These are phyloP conservation scores for Sonneratia caseolaris DNA, from an alignment of 345 rosid species.

Conservation along the genomic window DNA sequence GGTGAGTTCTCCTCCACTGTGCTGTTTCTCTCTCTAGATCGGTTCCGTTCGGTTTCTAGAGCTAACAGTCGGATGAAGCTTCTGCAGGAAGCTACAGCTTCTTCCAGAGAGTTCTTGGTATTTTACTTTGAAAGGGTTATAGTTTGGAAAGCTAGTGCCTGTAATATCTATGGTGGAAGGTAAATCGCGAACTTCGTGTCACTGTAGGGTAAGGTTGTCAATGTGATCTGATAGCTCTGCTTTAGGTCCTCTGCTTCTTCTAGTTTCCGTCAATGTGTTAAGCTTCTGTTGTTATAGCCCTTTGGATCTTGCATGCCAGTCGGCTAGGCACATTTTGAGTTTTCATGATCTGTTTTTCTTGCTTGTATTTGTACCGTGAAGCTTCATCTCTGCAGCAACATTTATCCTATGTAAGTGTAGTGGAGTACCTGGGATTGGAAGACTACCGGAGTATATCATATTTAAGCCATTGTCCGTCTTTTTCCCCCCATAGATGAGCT, in stretches of 20 bases:
- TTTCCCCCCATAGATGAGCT: no score
- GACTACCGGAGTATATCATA: no score
- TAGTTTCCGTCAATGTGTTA: not conserved
- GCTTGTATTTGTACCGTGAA: not conserved
- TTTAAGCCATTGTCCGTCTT: no score
- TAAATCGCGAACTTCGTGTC: not conserved
- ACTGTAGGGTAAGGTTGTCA: not conserved
- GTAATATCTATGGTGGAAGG: not conserved
- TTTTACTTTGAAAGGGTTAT: not conserved
- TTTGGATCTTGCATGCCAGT: not conserved
- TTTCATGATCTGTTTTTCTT: not conserved
- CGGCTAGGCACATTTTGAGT: not conserved
- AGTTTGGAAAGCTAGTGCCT: not conserved
- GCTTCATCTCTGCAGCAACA: not conserved
- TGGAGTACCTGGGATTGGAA: no score
- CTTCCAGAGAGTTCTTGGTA: not conserved
- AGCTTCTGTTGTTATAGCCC: not conserved
- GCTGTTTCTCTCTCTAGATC: not conserved
- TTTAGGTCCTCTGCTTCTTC: not conserved
- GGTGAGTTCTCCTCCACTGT: not conserved
- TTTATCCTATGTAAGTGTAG: not conserved
- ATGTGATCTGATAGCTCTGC: not conserved
- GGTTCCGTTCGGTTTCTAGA: not conserved
- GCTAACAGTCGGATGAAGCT: not conserved
- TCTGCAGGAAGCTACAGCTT: not conserved